These are phyloP conservation scores for Quercus rubra DNA, from an alignment of 306 rosid genomes.

Conservation along the genomic window DNA sequence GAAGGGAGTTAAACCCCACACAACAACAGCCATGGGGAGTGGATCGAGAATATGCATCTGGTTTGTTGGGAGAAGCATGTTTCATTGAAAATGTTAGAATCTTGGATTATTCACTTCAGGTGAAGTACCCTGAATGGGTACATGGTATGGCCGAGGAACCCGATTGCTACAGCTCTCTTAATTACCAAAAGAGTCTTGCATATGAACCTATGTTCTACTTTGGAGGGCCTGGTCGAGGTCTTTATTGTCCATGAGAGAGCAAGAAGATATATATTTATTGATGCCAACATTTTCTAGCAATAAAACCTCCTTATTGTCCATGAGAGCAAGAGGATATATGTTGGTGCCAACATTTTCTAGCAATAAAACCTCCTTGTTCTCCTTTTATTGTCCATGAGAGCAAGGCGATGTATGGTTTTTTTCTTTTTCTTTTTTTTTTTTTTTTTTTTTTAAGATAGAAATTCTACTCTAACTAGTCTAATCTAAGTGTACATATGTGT, in stretches of 20 bases:
- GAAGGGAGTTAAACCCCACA: slow-evolving; percentile 41
- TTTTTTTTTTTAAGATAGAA: too few relatives aligned
- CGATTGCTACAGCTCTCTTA: slow-evolving; percentile 36
- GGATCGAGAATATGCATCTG: slow-evolving; percentile 34
- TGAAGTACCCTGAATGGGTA: slow-evolving; percentile 45
- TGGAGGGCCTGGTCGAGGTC: slow-evolving; percentile 52
- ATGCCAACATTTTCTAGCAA: too few relatives aligned
- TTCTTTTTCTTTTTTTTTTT: too few relatives aligned
- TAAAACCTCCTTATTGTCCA: too few relatives aligned
- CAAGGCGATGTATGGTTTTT: too few relatives aligned
- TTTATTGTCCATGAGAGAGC: slow-evolving; percentile 35
- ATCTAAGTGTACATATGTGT: too few relatives aligned
- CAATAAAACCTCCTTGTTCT: too few relatives aligned
- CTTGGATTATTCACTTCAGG: slow-evolving; percentile 33
- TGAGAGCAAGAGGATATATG: too few relatives aligned
- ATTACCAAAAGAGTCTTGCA: not conserved
- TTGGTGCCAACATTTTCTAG: too few relatives aligned
- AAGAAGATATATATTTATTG: too few relatives aligned
- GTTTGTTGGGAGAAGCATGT: slow-evolving; percentile 16
- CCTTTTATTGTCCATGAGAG: too few relatives aligned
- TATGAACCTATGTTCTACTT: slow-evolving; percentile 47
- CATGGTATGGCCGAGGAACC: slow-evolving; percentile 21
- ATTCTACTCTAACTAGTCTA: too few relatives aligned
- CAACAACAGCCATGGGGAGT: slow-evolving; percentile 62
- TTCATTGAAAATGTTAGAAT: slow-evolving; percentile 37